Percentiles rank a stretch among this genome's conserved stretches.
Evolutionary conservation across 2,329 filamentous ascomycete genomes (phyloP).

Genomic region (Diaporthe sp.): DNA sequence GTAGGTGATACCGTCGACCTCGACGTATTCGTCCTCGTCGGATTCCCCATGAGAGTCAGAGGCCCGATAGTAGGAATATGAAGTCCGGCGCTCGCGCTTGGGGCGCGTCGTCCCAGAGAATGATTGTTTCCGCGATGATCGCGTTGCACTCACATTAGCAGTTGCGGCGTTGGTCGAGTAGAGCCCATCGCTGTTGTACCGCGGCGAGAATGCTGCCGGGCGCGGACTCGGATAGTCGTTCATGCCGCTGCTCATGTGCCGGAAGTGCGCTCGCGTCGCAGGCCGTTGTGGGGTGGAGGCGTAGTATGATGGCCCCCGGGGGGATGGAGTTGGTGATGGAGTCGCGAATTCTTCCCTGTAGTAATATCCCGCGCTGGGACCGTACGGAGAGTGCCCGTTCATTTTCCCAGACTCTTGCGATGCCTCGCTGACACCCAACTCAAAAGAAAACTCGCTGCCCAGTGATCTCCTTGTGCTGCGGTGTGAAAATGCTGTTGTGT

Average conservation of each 20-base stretch:
- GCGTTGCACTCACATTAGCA: slow-evolving; percentile 74
- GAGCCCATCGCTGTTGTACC: slow-evolving; percentile 73
- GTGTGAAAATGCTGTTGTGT: slow-evolving; percentile 38
- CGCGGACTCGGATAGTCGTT: slow-evolving; percentile 58
- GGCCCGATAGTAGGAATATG: slow-evolving; percentile 71
- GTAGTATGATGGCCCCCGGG: slow-evolving; percentile 61
- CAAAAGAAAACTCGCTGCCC: slow-evolving; percentile 41
- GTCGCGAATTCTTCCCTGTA: slow-evolving; percentile 63
- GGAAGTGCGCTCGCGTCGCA: slow-evolving; percentile 66
- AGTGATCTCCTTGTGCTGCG: slow-evolving; percentile 25
- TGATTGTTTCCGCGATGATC: slow-evolving; percentile 62
- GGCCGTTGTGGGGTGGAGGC: slow-evolving; percentile 64
- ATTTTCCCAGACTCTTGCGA: slow-evolving; percentile 54
- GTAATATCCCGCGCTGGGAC: slow-evolving; percentile 65
- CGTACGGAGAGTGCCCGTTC: slow-evolving; percentile 59
- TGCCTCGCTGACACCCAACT: slow-evolving; percentile 50
- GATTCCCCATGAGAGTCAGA: slow-evolving; percentile 72
- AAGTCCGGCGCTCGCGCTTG: slow-evolving; percentile 68
- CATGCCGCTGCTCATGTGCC: slow-evolving; percentile 58
- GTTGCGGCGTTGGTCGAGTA: slow-evolving; percentile 63
- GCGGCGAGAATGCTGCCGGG: slow-evolving; percentile 68
- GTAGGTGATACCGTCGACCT: slow-evolving; percentile 66
- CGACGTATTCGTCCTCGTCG: slow-evolving; percentile 74
- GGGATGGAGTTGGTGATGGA: slow-evolving; percentile 70
- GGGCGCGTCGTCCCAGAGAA: slow-evolving; percentile 60